Percentiles rank a stretch among this genome's conserved stretches.
These are phyloP conservation scores for Zhuliangozyma blackwelliae DNA, from an alignment of 1,139 yeast species.

Conservation along the genomic window DNA sequence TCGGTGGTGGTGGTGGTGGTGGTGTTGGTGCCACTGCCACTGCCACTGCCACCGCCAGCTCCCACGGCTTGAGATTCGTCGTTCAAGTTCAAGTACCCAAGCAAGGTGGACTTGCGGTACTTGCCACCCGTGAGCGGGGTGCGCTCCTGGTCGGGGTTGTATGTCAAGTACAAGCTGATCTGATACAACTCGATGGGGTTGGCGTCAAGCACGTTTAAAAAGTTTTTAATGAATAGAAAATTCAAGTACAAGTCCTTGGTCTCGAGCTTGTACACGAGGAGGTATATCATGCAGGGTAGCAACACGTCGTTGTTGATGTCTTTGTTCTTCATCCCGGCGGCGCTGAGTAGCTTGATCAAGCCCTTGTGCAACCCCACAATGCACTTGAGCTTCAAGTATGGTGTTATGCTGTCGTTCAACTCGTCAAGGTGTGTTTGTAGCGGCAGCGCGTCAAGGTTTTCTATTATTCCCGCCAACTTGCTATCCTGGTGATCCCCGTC, in stretches of 20 bases:
- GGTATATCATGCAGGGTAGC: conserved; percentile 37
- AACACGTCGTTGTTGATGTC: conserved; percentile 37
- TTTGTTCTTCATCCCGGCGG: conserved; percentile 16
- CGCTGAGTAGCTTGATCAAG: conserved; percentile 22
- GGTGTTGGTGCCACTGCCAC: no score
- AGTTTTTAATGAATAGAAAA: conserved; percentile 35
- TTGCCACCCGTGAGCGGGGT: conserved; percentile 6
- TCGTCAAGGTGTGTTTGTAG: conserved; percentile 10
- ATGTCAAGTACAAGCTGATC: conserved; percentile 13
- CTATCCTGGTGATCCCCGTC: conserved; percentile 18
- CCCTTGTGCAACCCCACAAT: conserved; percentile 32
- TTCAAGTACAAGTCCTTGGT: conserved; percentile 31
- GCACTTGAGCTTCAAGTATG: conserved; percentile 27
- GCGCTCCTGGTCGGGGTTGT: conserved; percentile 15
- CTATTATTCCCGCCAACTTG: conserved; percentile 14
- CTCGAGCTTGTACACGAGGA: conserved; percentile 24
- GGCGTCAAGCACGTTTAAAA: conserved; percentile 32
- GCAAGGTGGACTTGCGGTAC: conserved; percentile 17
- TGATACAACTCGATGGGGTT: conserved; percentile 19
- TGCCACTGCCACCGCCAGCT: no score
- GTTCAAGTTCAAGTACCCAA: conserved; percentile 22
- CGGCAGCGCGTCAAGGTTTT: conserved; percentile 9
- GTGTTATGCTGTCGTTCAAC: conserved; percentile 21
- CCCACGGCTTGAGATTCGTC: no score
- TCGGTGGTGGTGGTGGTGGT: no score